Evolutionary conservation across 768 basidiomycete species (phyloP).

Genomic region (Plicaturopsis crispa): DNA sequence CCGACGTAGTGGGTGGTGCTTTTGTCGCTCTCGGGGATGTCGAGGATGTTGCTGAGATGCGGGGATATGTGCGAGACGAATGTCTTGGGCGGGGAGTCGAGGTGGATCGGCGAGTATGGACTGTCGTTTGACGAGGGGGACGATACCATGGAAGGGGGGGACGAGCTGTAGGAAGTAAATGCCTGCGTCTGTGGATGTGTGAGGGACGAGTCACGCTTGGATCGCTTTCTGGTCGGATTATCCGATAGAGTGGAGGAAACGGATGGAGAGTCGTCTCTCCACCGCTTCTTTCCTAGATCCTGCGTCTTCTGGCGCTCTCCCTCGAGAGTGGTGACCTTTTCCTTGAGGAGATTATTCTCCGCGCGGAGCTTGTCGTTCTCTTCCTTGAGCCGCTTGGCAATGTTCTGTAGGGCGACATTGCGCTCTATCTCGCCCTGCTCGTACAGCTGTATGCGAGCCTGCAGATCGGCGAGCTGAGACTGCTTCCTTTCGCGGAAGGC

Average conservation of each 20-base stretch:
- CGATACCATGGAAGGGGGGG: conserved; percentile 43
- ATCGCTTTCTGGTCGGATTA: conserved; percentile 27
- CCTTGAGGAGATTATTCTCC: conserved; percentile 59
- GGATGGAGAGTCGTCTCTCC: conserved; percentile 42
- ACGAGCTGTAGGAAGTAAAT: conserved; percentile 19
- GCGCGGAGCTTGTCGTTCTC: conserved; percentile 71
- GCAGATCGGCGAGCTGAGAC: conserved; percentile 79
- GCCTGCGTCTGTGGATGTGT: conserved; percentile 13
- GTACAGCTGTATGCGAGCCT: conserved; percentile 77
- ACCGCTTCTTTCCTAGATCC: conserved; percentile 47
- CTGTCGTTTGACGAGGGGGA: conserved; percentile 36
- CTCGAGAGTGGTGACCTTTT: conserved; percentile 36
- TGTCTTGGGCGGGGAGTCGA: conserved; percentile 20
- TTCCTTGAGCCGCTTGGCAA: conserved; percentile 80
- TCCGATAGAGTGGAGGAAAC: conserved; percentile 19
- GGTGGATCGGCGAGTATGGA: conserved; percentile 22
- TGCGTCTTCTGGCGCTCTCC: conserved; percentile 21
- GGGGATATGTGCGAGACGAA: conserved; percentile 22
- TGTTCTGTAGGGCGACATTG: conserved; percentile 74
- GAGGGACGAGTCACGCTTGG: conserved; percentile 8
- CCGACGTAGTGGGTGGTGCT: neutral
- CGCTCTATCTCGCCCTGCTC: conserved; percentile 90
- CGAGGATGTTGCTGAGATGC: conserved; percentile 24
- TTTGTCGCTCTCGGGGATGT: conserved; percentile 27
- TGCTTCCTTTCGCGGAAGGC: conserved; percentile 89